phyloP scores from a whole-genome alignment of 1,139 yeast species.

The Yamadazyma triangularis region DNA sequence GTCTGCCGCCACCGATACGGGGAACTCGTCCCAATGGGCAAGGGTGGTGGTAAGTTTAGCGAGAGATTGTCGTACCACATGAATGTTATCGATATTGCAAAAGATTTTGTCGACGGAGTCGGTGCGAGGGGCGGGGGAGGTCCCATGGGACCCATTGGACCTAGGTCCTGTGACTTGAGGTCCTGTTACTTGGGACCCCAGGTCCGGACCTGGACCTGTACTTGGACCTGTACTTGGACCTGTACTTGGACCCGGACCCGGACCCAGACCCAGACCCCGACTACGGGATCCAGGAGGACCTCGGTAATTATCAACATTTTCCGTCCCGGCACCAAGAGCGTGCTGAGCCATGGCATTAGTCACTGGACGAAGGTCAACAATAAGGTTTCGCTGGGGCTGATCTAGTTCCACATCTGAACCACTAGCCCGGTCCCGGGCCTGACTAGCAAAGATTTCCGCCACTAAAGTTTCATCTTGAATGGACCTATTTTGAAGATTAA shows the following conservation, averaged over 20 bases:
- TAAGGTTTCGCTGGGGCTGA: conserved; percentile 58
- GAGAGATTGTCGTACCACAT: conserved; percentile 87
- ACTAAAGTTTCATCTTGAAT: conserved; percentile 86
- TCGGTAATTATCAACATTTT: conserved; percentile 80
- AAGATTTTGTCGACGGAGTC: conserved; percentile 68
- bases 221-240: no score
- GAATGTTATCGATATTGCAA: conserved; percentile 91
- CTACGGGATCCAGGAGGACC: conserved; percentile 11
- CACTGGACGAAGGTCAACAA: conserved; percentile 88
- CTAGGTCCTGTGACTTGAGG: no score
- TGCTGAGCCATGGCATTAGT: conserved; percentile 97
- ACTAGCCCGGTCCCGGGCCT: conserved; percentile 26
- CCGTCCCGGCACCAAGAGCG: conserved; percentile 96
- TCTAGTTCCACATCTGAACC: conserved; percentile 12
- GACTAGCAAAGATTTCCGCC: conserved; percentile 61
- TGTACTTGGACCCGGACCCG: conserved; percentile 17
- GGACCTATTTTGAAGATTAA: conserved; percentile 76
- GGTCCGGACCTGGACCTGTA: no score
- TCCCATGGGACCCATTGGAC: no score
- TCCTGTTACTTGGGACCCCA: no score
- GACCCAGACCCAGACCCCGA: no score
- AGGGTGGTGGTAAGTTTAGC: conserved; percentile 58
- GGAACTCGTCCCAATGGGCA: conserved; percentile 61
- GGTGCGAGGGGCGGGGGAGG: no score
- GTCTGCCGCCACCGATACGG: conserved; percentile 16